These are phyloP conservation scores for Spencermartinsiella ligniputridi DNA, from an alignment of 1,139 yeast species.

Conservation along the genomic window DNA sequence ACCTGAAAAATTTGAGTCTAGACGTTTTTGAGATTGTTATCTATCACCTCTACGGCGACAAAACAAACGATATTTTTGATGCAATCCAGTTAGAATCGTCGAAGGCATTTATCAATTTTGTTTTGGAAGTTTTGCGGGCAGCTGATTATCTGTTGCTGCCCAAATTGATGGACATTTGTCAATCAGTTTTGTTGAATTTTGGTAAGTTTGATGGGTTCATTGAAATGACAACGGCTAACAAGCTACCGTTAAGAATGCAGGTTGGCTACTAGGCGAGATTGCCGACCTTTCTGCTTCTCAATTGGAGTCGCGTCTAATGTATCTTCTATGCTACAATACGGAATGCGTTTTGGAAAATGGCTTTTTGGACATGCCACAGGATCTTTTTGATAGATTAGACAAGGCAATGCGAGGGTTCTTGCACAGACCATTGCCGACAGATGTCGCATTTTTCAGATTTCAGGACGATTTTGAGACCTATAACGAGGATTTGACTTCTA, in stretches of 20 bases:
- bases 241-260: conserved; percentile 52
- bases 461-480: conserved; percentile 17
- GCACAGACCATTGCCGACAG: background rate
- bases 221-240: too few relatives aligned
- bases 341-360: conserved; percentile 58
- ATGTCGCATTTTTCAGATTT: conserved; percentile 9
- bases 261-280: conserved; percentile 53
- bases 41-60: conserved; percentile 55
- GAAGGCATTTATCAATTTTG: conserved; percentile 49
- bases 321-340: conserved; percentile 65
- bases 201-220: conserved; percentile 23
- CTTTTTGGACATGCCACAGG: conserved; percentile 18
- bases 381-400: conserved; percentile 31
- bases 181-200: conserved; percentile 56
- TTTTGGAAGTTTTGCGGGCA: conserved; percentile 56
- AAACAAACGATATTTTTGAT: conserved; percentile 45
- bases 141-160: conserved; percentile 63
- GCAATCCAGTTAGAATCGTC: conserved; percentile 29
- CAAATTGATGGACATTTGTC: conserved; percentile 57
- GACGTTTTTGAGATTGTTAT: conserved; percentile 50
- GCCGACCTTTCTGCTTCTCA: conserved; percentile 49
- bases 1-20: conserved; percentile 43
- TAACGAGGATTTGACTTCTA: conserved; percentile 17
- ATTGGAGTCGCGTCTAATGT: conserved; percentile 56
- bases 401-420: conserved; percentile 22